These are phyloP conservation scores for Penicillium decumbens DNA, from an alignment of 2,329 filamentous ascomycete genomes.

Conservation along the genomic window DNA sequence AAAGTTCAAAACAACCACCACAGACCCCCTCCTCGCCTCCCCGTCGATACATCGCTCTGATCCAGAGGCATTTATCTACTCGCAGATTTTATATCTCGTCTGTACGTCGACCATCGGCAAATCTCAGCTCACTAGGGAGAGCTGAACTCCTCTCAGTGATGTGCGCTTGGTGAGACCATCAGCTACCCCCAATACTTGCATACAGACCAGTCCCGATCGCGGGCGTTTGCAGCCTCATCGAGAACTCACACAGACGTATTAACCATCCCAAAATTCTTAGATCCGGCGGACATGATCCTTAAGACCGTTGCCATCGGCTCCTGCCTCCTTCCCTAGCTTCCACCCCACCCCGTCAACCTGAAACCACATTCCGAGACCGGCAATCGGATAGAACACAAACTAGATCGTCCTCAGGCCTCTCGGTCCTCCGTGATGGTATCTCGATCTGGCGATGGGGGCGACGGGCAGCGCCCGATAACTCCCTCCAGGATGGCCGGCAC, in stretches of 20 bases:
- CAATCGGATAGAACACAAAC: constrained; percentile 11
- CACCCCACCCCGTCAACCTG: constrained; percentile 20
- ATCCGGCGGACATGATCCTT: constrained; percentile 32
- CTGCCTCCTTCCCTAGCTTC: constrained; percentile 28
- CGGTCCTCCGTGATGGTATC: constrained; percentile 35
- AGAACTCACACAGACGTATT: constrained; percentile 5
- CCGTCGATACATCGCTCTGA: not conserved
- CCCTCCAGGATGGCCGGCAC: constrained; percentile 35
- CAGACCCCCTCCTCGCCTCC: constrained; percentile 10
- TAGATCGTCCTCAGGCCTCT: not conserved
- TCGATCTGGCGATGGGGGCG: constrained; percentile 36
- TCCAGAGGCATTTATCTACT: not conserved
- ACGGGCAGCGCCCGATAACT: constrained; percentile 33
- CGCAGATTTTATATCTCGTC: not conserved
- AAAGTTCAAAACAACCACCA: constrained; percentile 35
- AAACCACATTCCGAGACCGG: constrained; percentile 21
- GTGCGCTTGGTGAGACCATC: constrained; percentile 20
- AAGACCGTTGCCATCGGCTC: constrained; percentile 29
- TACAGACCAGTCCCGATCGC: constrained; percentile 11
- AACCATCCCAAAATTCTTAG: constrained; percentile 14
- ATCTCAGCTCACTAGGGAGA: constrained; percentile 17
- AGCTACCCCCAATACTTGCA: constrained; percentile 12
- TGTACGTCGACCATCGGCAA: constrained; percentile 8
- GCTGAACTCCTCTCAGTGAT: constrained; percentile 28
- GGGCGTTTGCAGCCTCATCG: constrained; percentile 9